Percentiles rank a stretch among this genome's conserved stretches.
These are phyloP conservation scores for Fusarium transvaalense DNA, from an alignment of 2,329 filamentous ascomycete genomes.

Conservation along the genomic window DNA sequence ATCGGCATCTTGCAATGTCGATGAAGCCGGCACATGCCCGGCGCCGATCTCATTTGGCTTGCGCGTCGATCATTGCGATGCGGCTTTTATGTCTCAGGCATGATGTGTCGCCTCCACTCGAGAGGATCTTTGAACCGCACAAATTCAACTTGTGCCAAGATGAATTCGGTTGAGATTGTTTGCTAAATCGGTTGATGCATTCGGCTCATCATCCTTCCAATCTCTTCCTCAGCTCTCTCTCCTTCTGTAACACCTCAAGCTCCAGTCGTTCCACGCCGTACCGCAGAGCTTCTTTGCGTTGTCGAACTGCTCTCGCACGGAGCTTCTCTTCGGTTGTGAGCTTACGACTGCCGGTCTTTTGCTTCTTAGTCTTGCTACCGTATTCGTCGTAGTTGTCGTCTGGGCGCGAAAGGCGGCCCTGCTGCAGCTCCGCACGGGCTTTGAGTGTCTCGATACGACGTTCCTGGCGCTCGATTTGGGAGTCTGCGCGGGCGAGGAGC, in stretches of 20 bases:
- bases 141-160: neutral
- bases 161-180: neutral
- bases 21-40: slow-evolving; percentile 20
- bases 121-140: slow-evolving; percentile 3
- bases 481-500: slow-evolving; percentile 84
- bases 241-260: slow-evolving; percentile 84
- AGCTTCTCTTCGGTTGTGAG: slow-evolving; percentile 68
- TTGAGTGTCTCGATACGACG: slow-evolving; percentile 86
- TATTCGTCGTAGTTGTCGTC: slow-evolving; percentile 38
- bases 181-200: neutral
- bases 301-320: slow-evolving; percentile 71
- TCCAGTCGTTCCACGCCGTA: slow-evolving; percentile 90
- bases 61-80: slow-evolving; percentile 27
- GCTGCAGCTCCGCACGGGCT: slow-evolving; percentile 84
- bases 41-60: slow-evolving; percentile 34
- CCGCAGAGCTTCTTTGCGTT: slow-evolving; percentile 86
- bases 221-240: slow-evolving; percentile 68
- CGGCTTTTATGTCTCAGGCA: slow-evolving; percentile 3
- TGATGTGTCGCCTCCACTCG: neutral
- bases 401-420: slow-evolving; percentile 68
- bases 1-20: slow-evolving; percentile 24
- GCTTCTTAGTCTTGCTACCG: slow-evolving; percentile 40
- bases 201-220: slow-evolving; percentile 54
- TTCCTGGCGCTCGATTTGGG: slow-evolving; percentile 84
- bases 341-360: slow-evolving; percentile 45